These are phyloP conservation scores for Fraxinus sp. DNA, from an alignment of 305 asterid genomes.

Conservation along the genomic window DNA sequence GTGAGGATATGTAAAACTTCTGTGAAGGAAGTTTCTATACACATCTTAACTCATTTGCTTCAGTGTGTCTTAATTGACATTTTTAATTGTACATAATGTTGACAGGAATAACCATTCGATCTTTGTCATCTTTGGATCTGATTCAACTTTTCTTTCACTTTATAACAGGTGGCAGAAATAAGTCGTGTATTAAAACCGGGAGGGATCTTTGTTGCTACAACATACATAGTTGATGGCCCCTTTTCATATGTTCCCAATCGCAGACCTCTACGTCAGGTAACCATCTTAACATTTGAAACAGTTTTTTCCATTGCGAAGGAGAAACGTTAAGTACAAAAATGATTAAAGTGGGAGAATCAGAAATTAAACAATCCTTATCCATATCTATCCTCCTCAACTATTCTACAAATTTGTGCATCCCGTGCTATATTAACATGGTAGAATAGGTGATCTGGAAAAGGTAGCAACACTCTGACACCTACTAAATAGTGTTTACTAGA, in stretches of 20 bases:
- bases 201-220: constrained; percentile 76
- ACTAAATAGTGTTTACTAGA: not conserved
- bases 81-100: not conserved
- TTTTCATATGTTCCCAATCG: constrained; percentile 51
- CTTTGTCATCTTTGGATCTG: not conserved
- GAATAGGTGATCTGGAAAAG: not conserved
- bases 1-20: no score
- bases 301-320: not conserved
- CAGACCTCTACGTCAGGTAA: constrained; percentile 59
- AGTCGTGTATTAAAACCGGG: constrained; percentile 83
- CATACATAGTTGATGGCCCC: constrained; percentile 69
- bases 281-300: not conserved
- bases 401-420: not conserved
- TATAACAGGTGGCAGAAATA: constrained; percentile 77
- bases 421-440: not conserved
- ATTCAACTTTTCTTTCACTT: constrained; percentile 1
- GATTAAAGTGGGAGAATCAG: not conserved
- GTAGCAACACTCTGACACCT: not conserved
- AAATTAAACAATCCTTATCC: not conserved
- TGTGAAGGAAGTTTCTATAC: no score
- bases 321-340: not conserved
- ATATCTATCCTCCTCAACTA: not conserved
- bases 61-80: not conserved
- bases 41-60: no score
- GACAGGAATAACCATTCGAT: not conserved